Evolutionary conservation across 495 filamentous ascomycete species (phyloP), one percentile per base, ranked within the genome.

Genomic region (Aspergillus panamensis): DNA sequence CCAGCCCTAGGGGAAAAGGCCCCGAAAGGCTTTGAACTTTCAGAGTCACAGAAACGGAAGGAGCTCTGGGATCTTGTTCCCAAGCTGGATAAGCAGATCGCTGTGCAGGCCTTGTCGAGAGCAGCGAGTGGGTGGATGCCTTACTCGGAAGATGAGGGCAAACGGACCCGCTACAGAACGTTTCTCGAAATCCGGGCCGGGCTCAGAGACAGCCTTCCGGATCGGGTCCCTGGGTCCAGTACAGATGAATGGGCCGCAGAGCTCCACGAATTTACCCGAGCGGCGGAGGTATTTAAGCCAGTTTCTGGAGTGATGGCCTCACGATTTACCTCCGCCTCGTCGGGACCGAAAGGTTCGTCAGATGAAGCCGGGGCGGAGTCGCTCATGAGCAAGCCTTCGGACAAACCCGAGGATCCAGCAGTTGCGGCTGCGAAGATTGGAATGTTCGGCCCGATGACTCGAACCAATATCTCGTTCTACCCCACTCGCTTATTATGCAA

Each of bases 391-490:
- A 80, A 73, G 32, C 84, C 86, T 0, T 67, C 76, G 9, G 77
- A 80, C 37, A 96, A 89, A 62, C 78, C 81, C 1, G 79, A 86
- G 55, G 87, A 94, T 59, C 90, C 93, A 0, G 90, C 90, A 3
- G 89, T 91, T 58, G 84, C 89, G 61, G 94, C 94, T 6, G 94
- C 94, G n/a, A 87, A 82, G 58, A 68, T 96, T 62, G 91, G 91
- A 25, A 96, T 97, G 91, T 97, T 90, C 70, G 94, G 94, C 0
- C 80, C 84, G 2, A 80, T 97, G 84, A 98, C 94, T 3, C 77
- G 94, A 45, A 83, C 78, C 7, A 75, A 77, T 1, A 58, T 81
- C n/a, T 80, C 85, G 6, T 97, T 96, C 65, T 88, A 85, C 66
- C 94, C 95, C 12, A 84, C 88, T 8, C 78, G 91, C 50, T 70